These are phyloP conservation scores for Irpex sp. DNA, from an alignment of 1,284 basidiomycete species.

Conservation along the genomic window DNA sequence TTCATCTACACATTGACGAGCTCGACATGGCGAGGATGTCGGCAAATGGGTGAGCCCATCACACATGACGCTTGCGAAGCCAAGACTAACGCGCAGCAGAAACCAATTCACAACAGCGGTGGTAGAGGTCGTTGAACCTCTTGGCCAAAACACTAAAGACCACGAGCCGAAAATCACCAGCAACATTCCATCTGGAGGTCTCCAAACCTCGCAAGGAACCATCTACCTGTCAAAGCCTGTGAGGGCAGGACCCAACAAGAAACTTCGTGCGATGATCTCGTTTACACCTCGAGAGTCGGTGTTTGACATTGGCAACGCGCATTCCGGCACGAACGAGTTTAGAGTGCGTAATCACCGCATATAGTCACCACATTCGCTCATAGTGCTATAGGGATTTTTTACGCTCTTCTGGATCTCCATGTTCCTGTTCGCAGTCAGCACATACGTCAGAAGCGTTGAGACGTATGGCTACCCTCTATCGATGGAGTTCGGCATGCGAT, in stretches of 20 bases:
- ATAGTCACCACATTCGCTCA: background rate
- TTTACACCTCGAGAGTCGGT: conserved; percentile 82
- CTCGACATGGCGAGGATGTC: conserved; percentile 8
- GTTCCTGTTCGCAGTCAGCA: conserved; percentile 76
- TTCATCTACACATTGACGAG: conserved; percentile 7
- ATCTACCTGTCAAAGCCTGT: conserved; percentile 74
- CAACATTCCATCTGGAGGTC: conserved; percentile 35
- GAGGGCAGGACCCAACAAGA: conserved; percentile 62
- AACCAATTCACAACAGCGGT: conserved; percentile 10
- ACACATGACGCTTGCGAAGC: conserved; percentile 4
- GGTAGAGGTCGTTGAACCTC: conserved; percentile 9
- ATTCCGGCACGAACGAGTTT: conserved; percentile 79
- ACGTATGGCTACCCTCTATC: conserved; percentile 77
- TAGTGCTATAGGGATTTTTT: conserved; percentile 73
- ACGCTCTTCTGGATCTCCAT: conserved; percentile 89
- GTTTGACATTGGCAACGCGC: conserved; percentile 80
- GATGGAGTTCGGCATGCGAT: conserved; percentile 65
- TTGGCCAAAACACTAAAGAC: background rate
- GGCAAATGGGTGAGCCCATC: conserved; percentile 2
- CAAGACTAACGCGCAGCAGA: conserved; percentile 3
- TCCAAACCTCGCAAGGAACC: conserved; percentile 59
- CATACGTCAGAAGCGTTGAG: conserved; percentile 76
- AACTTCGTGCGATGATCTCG: conserved; percentile 70
- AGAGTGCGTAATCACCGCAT: conserved; percentile 48
- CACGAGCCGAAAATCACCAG: conserved; percentile 3